Percentiles rank a stretch among this genome's conserved stretches.
Evolutionary conservation across 495 filamentous ascomycete species (phyloP).

Genomic region (Acidomyces sp.): DNA sequence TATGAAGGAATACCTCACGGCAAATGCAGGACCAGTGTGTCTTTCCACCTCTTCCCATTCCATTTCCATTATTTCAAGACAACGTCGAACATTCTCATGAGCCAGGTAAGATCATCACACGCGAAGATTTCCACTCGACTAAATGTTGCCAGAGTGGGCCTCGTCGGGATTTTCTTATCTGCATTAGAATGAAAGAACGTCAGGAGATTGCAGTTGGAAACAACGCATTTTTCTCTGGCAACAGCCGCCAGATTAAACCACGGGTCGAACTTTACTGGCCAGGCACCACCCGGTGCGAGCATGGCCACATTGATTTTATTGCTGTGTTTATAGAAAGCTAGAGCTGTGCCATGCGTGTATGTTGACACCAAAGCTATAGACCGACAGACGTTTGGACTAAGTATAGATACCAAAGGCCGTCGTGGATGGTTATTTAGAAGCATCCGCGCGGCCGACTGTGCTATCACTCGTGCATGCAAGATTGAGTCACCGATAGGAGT

Average conservation of each 20-base stretch:
- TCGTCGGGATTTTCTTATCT: background rate
- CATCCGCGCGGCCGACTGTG: no score
- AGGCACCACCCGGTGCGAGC: background rate
- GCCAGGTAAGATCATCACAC: background rate
- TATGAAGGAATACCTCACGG: conserved; percentile 4
- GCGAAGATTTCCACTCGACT: conserved; percentile 1
- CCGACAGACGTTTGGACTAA: no score
- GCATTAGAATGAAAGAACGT: background rate
- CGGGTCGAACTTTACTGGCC: conserved; percentile 7
- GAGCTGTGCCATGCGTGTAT: no score
- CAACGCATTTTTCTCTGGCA: background rate
- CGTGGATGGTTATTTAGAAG: no score
- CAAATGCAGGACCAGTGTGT: background rate
- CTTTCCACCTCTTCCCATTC: conserved; percentile 2
- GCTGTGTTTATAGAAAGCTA: no score
- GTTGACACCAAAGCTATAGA: no score
- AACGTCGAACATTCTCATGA: conserved; percentile 1
- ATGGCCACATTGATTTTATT: background rate
- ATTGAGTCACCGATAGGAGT: no score
- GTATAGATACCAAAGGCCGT: no score
- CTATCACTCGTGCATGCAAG: no score
- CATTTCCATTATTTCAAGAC: background rate
- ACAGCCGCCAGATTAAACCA: conserved; percentile 2
- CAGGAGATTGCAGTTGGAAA: background rate
- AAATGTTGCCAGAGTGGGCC: background rate